Evolutionary conservation across 225 moss, liverwort and hornwort genomes (phyloP).

Genomic region (Asterella californica): DNA sequence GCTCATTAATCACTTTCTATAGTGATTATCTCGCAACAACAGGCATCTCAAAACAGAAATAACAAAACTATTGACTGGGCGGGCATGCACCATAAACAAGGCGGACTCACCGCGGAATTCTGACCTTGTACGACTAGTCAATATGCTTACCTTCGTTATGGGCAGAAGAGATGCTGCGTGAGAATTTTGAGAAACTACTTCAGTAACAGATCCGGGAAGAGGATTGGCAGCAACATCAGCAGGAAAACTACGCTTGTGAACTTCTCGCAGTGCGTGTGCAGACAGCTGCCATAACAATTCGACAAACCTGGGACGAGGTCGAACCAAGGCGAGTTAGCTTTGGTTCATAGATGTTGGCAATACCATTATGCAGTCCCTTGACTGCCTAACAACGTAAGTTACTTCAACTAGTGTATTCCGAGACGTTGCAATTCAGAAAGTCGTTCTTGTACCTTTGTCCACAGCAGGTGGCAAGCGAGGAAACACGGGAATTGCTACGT

Average conservation of each 20-base stretch:
- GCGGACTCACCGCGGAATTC: background rate
- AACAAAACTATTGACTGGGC: background rate
- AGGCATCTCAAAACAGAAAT: background rate
- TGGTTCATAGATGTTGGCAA: background rate
- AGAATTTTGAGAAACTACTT: conserved; percentile 74
- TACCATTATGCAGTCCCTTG: background rate
- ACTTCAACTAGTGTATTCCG: no score
- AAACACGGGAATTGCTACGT: conserved; percentile 94
- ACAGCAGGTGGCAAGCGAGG: conserved; percentile 93
- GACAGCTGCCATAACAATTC: conserved; percentile 98
- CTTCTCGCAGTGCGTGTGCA: conserved; percentile 91
- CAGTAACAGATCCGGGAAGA: conserved; percentile 78
- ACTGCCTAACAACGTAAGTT: background rate
- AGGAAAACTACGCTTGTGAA: conserved; percentile 83
- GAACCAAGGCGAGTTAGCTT: background rate
- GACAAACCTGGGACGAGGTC: conserved; percentile 62
- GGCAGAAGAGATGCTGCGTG: conserved; percentile 82
- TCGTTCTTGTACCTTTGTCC: conserved; percentile 65
- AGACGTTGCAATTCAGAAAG: background rate
- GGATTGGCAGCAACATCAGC: conserved; percentile 76
- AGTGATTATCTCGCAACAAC: background rate
- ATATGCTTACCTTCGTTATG: conserved; percentile 66
- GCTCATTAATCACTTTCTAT: background rate
- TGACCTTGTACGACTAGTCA: background rate
- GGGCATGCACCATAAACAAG: background rate